These are phyloP conservation scores for Larix kaempferi DNA, from an alignment of 75 land plant species.

Conservation along the genomic window DNA sequence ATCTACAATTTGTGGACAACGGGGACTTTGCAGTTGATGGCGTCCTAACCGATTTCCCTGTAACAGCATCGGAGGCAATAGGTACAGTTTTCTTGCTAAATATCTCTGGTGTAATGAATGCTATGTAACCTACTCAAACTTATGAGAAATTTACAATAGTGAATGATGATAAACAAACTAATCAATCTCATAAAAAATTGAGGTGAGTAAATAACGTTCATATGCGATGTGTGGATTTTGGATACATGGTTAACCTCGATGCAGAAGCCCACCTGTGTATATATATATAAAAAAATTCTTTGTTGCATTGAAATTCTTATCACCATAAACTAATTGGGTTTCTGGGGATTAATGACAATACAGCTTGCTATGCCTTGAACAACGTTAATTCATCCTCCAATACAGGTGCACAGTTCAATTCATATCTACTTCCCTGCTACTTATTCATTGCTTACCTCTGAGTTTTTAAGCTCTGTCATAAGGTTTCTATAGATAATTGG, in stretches of 20 bases:
- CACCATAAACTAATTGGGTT: background rate
- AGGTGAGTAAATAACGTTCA: no score
- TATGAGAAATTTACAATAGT: no score
- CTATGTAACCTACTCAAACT: no score
- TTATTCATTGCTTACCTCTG: background rate
- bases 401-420: background rate
- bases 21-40: conserved; percentile 79
- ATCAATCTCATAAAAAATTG: no score
- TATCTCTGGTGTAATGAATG: no score
- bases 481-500: background rate
- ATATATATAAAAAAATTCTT: background rate
- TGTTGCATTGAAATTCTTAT: background rate
- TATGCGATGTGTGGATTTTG: no score
- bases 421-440: background rate
- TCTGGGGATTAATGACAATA: background rate
- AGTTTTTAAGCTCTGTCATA: background rate
- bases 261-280: no score
- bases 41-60: conserved; percentile 72
- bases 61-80: conserved; percentile 79
- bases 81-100: conserved; percentile 38
- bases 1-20: conserved; percentile 51
- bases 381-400: background rate
- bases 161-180: no score
- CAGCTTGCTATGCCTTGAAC: conserved; percentile 12
- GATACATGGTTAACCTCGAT: no score